These are phyloP conservation scores for Ogataea sp. DNA, from an alignment of 805 yeast genomes.

Conservation along the genomic window DNA sequence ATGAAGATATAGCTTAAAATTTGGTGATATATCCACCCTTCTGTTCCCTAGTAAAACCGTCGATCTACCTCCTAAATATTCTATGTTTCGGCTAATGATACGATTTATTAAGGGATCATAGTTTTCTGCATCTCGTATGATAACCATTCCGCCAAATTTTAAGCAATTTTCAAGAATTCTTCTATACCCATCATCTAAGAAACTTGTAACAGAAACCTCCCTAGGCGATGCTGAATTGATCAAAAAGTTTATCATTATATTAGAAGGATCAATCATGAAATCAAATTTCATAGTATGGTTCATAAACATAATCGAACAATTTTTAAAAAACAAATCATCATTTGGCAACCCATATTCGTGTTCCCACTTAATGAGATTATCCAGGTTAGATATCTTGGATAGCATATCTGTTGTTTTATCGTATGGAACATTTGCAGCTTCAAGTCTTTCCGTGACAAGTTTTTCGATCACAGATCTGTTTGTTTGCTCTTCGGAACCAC, in stretches of 20 bases:
- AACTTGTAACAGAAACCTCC: conserved; percentile 52
- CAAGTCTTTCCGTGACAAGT: conserved; percentile 22
- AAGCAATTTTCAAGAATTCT: conserved; percentile 73
- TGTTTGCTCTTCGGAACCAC: conserved; percentile 36
- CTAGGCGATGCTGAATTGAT: conserved; percentile 20
- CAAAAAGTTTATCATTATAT: conserved; percentile 35
- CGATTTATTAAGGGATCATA: conserved; percentile 68
- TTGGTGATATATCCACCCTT: conserved; percentile 58
- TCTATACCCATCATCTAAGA: conserved; percentile 56
- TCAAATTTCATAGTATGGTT: conserved; percentile 29
- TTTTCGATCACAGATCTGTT: conserved; percentile 25
- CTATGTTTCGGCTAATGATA: conserved; percentile 52
- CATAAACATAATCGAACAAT: conserved; percentile 40
- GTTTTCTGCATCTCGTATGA: conserved; percentile 74
- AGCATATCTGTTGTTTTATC: conserved; percentile 28
- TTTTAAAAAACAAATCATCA: conserved; percentile 58
- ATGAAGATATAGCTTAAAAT: conserved; percentile 52
- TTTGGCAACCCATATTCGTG: conserved; percentile 37
- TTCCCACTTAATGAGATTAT: conserved; percentile 43
- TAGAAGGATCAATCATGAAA: conserved; percentile 68
- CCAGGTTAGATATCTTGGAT: conserved; percentile 30
- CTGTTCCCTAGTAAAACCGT: conserved; percentile 53
- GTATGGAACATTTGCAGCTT: conserved; percentile 27
- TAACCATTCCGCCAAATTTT: conserved; percentile 70
- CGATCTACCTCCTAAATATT: conserved; percentile 60